Evolutionary conservation across 768 basidiomycete species (phyloP), one percentile per base, ranked within the genome.

Genomic region (Naganishia vaughanmartiniae): DNA sequence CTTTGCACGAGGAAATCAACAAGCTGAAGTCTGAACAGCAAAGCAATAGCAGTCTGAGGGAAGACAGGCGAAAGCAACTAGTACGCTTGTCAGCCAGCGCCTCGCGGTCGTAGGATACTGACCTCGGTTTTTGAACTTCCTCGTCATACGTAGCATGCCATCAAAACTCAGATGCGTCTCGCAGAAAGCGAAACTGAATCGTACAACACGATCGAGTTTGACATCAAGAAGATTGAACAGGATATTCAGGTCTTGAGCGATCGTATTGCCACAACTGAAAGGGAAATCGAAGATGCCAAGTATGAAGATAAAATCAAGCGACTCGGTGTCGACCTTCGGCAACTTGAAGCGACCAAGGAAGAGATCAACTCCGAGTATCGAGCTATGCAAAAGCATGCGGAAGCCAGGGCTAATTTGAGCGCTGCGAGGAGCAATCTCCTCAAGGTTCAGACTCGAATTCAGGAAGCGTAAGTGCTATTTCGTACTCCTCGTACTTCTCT

Each of bases 391-490:
- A 75, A 87, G 54, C 93, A 97, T 78, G 89, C 91, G 0, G 90
- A 93, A 66, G 84, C 87, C 0, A 84, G 95, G 54, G 92, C 93
- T 1, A 89, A 87, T 74, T 79, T 97, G 65, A 87, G 89, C 48
- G 76, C 95, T 72, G 90, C 91, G 76, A 84, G 88, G 70, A 83
- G 83, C 0, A 91, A 93, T 73, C 78, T 88, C 54, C 86, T 84
- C 78, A 84, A 82, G 67, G 91, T 90, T 81, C 82, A 83, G 54
- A 83, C 83, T 19, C 90, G 93, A 48, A 84, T 93, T 17, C 83
- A 86, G 72, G 87, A 85, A 66, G 87, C 85, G 91, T 93, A 71
- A 69, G 89, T 83, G 33, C 39, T 53, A 48, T 19, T 34, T 51
- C 48, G 1, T 24, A n/a, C n/a, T 26, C n/a, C 24, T n/a, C 24